Base-by-base conservation (phyloP, 2,329 filamentous ascomycete species). In the Aaosphaeria arxii region DNA sequence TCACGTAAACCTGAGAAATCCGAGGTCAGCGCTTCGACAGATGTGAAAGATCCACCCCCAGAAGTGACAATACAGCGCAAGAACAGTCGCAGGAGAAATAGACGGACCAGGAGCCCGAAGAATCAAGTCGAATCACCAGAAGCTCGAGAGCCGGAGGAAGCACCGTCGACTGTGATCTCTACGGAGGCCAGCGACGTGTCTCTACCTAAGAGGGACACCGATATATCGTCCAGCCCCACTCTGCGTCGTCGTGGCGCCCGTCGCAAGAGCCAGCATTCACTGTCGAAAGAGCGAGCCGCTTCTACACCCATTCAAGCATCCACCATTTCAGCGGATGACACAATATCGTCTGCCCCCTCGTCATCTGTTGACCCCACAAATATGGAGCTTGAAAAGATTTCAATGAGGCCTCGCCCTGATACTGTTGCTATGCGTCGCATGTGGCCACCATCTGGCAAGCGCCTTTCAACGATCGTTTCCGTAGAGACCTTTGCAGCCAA, bases 391-490 rank as follows among this genome's bases (percentile, higher is more conserved):
- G 63, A 63, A 51, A 67, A 59, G 55, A 61, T 60, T 45, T 58
- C 55, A 47, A 59, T 64, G 24, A 55, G 54, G 46, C 58, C 61
- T n/a, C 61, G 60, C 24, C 74, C 49, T 56, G 73, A 50, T 54
- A 67, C 45, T 11, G 58, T 75, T 31, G 64, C 67, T 30, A 67
- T 70, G 24, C 73, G 71, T 53, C 71, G 74, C 44, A 70, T 70
- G 6, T 78, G 79, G 53, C 79, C 81, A 4, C 76, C 73, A 7
- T 79, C 76, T 30, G 79, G 79, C n/a, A 73, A 80, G 55, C 72
- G 73, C 50, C 70, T 84, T 2, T 82, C 81, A 6, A 83, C 81
- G 0, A 83, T 84, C 50, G 77, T 73, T 6, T 84, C 82, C 5
- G 75, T 77, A 9, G 79, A 83, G 40, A 80, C 78, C 1, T 69